Evolutionary conservation across 2,329 filamentous ascomycete genomes (phyloP), one percentile per base, ranked within the genome.

Genomic region (Calonectria fujianensis): DNA sequence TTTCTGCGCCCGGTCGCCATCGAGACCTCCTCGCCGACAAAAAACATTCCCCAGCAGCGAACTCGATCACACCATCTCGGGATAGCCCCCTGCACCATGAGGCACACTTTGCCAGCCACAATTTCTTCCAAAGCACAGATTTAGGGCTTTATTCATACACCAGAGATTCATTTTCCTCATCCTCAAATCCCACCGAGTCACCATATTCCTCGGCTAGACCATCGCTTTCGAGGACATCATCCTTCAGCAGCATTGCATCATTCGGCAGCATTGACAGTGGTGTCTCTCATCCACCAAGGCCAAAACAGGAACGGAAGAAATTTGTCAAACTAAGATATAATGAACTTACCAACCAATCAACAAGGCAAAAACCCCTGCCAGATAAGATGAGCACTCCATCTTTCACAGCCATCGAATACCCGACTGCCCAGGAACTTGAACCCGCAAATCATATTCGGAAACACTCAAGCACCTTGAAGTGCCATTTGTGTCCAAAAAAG

Each of bases 261-360:
- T 57, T 57, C 29, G 52, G 52, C 20, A 57, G 52, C 4, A 57
- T 57, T n/a, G 52, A 57, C 14, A 57, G 52, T 10, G 52, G 52
- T 4, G 29, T 35, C 35, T 57, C 52, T 6, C 52, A 57, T 57
- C 52, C 52, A 14, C 52, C 52, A 35, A 20, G 52, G 10, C 24
- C 29, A 57, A 57, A n/a, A n/a, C 16, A 32, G 20, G 52, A 57
- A 35, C 9, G 52, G 10, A 57, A 57, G 24, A 57, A 35, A 20
- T 18, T 57, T 1, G 29, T n/a, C 52, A 57, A 57, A 7, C 9
- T 57, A n/a, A 18, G 18, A 7, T 57, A 57, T 9, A 57, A n/a
- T 32, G 52, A 57, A 16, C n/a, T 57, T 57, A 9, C 52, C 10
- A 20, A 11, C 13, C 52, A n/a, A 54, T 31, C 51, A 20, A 20